Conservation (phyloP, 768 basidiomycete species). For the Dioszegia aurantiaca region DNA sequence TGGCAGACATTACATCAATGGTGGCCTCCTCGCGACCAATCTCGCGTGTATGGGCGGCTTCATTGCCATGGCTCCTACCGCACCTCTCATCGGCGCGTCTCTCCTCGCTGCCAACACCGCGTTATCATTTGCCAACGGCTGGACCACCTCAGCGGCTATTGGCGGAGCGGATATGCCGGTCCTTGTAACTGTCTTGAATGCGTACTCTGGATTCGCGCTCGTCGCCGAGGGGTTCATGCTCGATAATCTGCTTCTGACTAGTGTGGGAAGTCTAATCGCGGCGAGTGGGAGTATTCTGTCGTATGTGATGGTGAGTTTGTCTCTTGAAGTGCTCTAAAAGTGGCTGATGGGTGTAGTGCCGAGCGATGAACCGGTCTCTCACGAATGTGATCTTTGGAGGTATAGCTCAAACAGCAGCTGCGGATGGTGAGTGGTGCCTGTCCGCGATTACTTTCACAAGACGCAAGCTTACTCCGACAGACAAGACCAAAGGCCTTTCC, state of each 20-base stretch:
- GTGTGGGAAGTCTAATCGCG: conserved; percentile 80
- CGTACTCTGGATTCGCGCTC: conserved; percentile 85
- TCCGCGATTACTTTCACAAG: background rate
- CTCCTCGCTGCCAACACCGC: conserved; percentile 71
- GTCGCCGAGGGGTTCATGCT: conserved; percentile 92
- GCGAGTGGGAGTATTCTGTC: conserved; percentile 87
- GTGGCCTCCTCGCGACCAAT: conserved; percentile 69
- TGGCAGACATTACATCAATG: conserved; percentile 73
- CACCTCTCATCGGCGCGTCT: conserved; percentile 71
- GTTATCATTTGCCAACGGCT: conserved; percentile 77
- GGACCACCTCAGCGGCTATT: conserved; percentile 82
- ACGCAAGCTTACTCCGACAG: background rate
- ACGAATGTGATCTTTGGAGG: conserved; percentile 85
- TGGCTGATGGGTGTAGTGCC: conserved; percentile 66
- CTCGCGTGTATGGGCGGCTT: conserved; percentile 73
- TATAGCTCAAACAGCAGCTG: conserved; percentile 59
- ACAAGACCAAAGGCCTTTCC: conserved; percentile 70
- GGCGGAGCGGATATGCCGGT: conserved; percentile 94
- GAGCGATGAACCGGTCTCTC: conserved; percentile 85
- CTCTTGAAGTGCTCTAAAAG: conserved; percentile 1
- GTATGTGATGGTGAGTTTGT: conserved; percentile 74
- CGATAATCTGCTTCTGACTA: conserved; percentile 77
- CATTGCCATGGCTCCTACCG: conserved; percentile 65
- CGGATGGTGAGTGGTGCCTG: conserved; percentile 41
- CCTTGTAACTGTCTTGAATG: conserved; percentile 84